Percentiles rank a stretch among this genome's conserved stretches.
Conservation (phyloP, 164 flowering plant genomes). For the Annona squamosa region DNA sequence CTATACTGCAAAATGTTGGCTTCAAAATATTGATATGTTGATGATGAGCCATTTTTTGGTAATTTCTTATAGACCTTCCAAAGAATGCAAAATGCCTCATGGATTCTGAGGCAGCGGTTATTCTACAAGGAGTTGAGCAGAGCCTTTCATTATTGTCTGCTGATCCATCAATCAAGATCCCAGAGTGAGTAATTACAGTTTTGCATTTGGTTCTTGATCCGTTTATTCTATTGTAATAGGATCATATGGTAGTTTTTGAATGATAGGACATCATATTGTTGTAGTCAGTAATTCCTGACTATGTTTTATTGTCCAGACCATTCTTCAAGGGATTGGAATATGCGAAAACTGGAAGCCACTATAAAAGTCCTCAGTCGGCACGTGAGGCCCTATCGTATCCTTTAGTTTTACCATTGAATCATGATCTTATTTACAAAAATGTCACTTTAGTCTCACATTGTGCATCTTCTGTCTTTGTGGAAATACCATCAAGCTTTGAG, state of each 20-base stretch:
- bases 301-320: conserved; percentile 41
- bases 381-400: conserved; percentile 76
- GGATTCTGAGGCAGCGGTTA: conserved; percentile 77
- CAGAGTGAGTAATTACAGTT: conserved; percentile 36
- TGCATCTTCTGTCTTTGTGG: conserved; percentile 1
- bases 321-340: conserved; percentile 64
- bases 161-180: conserved; percentile 75
- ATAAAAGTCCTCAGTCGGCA: conserved; percentile 38
- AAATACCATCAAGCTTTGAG: conserved; percentile 10
- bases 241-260: neutral
- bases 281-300: conserved; percentile 2
- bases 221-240: neutral
- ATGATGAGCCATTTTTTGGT: neutral
- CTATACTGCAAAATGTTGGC: neutral
- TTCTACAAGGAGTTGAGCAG: conserved; percentile 67
- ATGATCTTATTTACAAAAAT: neutral
- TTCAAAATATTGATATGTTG: neutral
- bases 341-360: conserved; percentile 44
- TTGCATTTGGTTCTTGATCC: neutral
- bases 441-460: conserved; percentile 1
- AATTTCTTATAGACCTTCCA: conserved; percentile 55
- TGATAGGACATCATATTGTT: neutral
- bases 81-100: conserved; percentile 55
- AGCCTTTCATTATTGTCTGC: conserved; percentile 53
- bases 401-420: conserved; percentile 14